Conservation (phyloP, 106 monocot species). For the Dendrobium huoshanense region DNA sequence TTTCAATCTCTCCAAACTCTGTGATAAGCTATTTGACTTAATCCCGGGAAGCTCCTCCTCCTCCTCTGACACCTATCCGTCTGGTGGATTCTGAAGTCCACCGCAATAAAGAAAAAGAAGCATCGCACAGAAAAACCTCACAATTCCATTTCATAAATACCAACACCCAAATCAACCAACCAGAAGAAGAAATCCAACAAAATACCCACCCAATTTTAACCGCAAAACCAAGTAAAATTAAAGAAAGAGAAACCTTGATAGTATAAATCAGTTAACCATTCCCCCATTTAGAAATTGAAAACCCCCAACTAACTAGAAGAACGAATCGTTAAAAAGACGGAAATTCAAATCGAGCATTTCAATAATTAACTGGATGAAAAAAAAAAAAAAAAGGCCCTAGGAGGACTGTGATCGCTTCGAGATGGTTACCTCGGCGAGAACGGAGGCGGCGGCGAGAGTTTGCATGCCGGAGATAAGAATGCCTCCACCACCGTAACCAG, state of each 20-base stretch:
- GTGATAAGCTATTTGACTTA: not conserved
- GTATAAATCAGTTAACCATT: not conserved
- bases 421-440: conserved; percentile 16
- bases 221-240: not conserved
- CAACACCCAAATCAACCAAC: conserved; percentile 1
- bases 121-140: conserved; percentile 50
- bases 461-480: not conserved
- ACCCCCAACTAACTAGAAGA: not conserved
- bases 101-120: conserved; percentile 41
- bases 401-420: conserved; percentile 5
- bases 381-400: conserved; percentile 7
- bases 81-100: conserved; percentile 34
- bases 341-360: not conserved
- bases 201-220: not conserved
- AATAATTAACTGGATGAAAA: not conserved
- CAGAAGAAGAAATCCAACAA: not conserved
- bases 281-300: not conserved
- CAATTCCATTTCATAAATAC: conserved; percentile 41
- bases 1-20: not conserved
- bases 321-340: not conserved
- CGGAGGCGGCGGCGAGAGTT: not conserved
- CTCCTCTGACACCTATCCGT: conserved; percentile 19
- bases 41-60: conserved; percentile 5
- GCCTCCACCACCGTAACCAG: not conserved
- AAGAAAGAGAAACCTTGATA: not conserved